Evolutionary conservation across 805 yeast genomes (phyloP).

Genomic region (Metschnikowia borealis): DNA sequence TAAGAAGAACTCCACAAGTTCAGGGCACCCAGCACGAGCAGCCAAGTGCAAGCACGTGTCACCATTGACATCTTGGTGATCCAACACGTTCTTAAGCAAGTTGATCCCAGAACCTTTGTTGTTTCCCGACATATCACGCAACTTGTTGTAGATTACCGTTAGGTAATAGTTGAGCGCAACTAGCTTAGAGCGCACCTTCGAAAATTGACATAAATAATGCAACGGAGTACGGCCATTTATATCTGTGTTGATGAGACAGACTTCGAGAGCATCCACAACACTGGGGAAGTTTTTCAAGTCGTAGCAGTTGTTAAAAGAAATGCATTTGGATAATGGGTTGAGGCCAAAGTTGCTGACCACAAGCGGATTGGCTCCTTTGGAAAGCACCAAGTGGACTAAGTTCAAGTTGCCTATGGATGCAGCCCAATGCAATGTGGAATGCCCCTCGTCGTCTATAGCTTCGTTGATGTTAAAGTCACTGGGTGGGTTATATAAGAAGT

Average conservation of each 20-base stretch:
- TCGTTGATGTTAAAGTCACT: conserved; percentile 65
- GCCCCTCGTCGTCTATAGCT: conserved; percentile 90
- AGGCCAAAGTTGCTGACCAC: conserved; percentile 63
- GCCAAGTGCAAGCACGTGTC: conserved; percentile 85
- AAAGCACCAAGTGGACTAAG: conserved; percentile 69
- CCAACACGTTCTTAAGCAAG: conserved; percentile 56
- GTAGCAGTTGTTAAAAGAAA: conserved; percentile 83
- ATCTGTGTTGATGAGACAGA: conserved; percentile 77
- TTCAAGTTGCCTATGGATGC: conserved; percentile 87
- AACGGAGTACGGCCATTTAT: conserved; percentile 68
- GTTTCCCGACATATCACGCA: conserved; percentile 44
- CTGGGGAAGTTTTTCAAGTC: conserved; percentile 76
- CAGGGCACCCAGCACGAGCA: conserved; percentile 58
- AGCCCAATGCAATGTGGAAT: conserved; percentile 96
- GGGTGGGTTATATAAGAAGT: conserved; percentile 59
- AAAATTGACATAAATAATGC: conserved; percentile 77
- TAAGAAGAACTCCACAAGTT: conserved; percentile 73
- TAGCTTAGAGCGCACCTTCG: conserved; percentile 60
- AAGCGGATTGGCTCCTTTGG: conserved; percentile 66
- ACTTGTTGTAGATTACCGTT: conserved; percentile 68
- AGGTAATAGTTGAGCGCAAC: conserved; percentile 82
- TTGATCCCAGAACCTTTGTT: conserved; percentile 41
- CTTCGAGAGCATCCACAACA: conserved; percentile 70
- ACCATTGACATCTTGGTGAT: conserved; percentile 78
- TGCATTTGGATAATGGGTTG: conserved; percentile 81